These are phyloP conservation scores for Ziziphus jujuba DNA, from an alignment of 306 rosid species.

Conservation along the genomic window DNA sequence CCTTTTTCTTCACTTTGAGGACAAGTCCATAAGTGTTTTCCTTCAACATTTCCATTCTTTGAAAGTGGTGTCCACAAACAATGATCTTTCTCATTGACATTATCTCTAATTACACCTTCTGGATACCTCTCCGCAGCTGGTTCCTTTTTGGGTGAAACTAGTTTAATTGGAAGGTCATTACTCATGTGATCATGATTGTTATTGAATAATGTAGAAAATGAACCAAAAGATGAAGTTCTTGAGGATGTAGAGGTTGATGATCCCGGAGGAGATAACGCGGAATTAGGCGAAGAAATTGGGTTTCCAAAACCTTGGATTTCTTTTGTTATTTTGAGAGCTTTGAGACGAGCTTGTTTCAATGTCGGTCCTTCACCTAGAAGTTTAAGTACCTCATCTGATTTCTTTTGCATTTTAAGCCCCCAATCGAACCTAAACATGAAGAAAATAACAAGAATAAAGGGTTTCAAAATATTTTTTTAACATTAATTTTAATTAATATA, in stretches of 20 bases:
- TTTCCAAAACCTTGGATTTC: slow-evolving; percentile 83
- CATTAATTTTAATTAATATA: no score
- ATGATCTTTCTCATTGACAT: not conserved
- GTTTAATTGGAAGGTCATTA: slow-evolving; percentile 16
- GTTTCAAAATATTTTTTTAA: no score
- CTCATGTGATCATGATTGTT: slow-evolving; percentile 12
- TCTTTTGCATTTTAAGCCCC: slow-evolving; percentile 65
- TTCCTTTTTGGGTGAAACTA: slow-evolving; percentile 1
- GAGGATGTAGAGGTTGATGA: slow-evolving; percentile 37
- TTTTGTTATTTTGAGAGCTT: slow-evolving; percentile 64
- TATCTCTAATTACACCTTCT: slow-evolving; percentile 17
- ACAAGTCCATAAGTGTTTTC: slow-evolving; percentile 43
- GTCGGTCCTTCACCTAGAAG: slow-evolving; percentile 46
- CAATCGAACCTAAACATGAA: slow-evolving; percentile 58
- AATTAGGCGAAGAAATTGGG: slow-evolving; percentile 15
- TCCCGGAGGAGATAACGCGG: not conserved
- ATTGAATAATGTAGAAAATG: slow-evolving; percentile 44
- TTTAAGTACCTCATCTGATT: slow-evolving; percentile 50
- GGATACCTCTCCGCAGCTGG: slow-evolving; percentile 5
- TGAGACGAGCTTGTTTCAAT: slow-evolving; percentile 56
- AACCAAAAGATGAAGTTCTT: slow-evolving; percentile 42
- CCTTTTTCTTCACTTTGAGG: slow-evolving; percentile 36
- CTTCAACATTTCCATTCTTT: slow-evolving; percentile 9
- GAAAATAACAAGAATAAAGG: not conserved
- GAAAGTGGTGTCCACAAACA: not conserved